Base-by-base conservation (phyloP, 352 stramenopile genomes). In the Globisporangium megalacanthum region DNA sequence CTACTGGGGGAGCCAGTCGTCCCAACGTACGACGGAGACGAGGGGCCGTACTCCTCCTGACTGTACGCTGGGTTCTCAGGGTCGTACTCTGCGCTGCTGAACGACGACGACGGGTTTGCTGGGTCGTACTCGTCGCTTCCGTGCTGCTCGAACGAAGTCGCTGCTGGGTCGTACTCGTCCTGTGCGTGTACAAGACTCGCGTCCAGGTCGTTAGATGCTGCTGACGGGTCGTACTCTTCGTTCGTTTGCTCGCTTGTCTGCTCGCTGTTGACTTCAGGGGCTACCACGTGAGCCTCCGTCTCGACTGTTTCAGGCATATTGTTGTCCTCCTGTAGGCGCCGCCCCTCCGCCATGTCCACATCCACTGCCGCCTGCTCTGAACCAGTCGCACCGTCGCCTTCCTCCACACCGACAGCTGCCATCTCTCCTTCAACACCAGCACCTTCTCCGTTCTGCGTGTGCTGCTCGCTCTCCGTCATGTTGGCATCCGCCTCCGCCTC, bases 11-110 rank as follows among this genome's bases (percentile, higher is more conserved):
- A 54, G 3, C 53, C 31, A 33, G 10, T 44, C 8, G n/a, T 39
- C 19, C 45, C 19, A 1, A 35, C 42, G 35, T 66, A 61, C 9
- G 54, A 56, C 17, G 54, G 48, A 22, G 59, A 6, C 15, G 49
- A 47, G 6, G 61, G 42, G 58, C 77, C 66, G 29, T 82, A 79
- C 46, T 76, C 70, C 29, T 78, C 68, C 36, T 73, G 54, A 10
- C 62, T 54, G 45, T 58, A 62, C 47, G 66, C 70, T 42, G 69
- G 66, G 17, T 72, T 56, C 36, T 48, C 22, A 0, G 45, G 29
- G 17, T 49, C 47, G 35, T 61, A 62, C 31, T 64, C 58, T 31
- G 33, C 58, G 25, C 58, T 13, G 22, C 10, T 25, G 31, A 55
- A 29, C 4, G 25, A 46, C 8, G 41, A 36, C 35, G 41, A 42